Conservation (phyloP, 176 grass and related monocot species). For the Aegilops bicornis region DNA sequence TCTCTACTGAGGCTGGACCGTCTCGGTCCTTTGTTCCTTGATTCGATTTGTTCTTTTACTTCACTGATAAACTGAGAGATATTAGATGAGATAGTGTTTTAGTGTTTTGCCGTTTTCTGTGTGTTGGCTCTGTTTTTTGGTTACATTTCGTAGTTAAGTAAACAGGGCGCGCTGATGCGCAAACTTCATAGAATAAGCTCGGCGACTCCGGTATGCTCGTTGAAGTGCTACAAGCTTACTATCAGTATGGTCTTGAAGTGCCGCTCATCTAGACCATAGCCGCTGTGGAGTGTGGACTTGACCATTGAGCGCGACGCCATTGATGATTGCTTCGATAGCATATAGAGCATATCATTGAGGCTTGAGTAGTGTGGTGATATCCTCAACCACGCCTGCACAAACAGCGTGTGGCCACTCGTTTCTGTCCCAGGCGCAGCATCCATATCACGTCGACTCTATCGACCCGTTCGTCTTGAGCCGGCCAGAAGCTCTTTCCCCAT, state of each 20-base stretch:
- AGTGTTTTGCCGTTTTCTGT: too few species aligned
- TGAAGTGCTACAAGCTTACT: too few species aligned
- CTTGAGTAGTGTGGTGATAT: too few species aligned
- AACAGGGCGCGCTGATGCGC: rapidly evolving
- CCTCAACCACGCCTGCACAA: too few species aligned
- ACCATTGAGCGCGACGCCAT: background rate
- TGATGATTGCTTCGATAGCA: background rate
- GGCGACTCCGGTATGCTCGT: too few species aligned
- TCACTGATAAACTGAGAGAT: background rate
- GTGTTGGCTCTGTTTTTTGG: background rate
- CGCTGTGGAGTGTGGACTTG: too few species aligned
- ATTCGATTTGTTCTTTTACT: constrained; percentile 4
- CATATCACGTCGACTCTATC: too few species aligned
- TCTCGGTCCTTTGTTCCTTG: background rate
- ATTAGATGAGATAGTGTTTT: background rate
- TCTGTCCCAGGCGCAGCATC: background rate
- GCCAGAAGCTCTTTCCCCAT: background rate
- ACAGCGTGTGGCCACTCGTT: too few species aligned
- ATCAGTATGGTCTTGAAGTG: too few species aligned
- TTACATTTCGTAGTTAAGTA: background rate
- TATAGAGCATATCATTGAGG: too few species aligned
- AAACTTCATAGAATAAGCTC: background rate
- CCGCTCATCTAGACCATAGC: too few species aligned
- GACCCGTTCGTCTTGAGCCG: too few species aligned
- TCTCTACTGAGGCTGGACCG: constrained; percentile 14